Evolutionary conservation across 805 yeast species (phyloP).

Genomic region (Yarrowia keelungensis): DNA sequence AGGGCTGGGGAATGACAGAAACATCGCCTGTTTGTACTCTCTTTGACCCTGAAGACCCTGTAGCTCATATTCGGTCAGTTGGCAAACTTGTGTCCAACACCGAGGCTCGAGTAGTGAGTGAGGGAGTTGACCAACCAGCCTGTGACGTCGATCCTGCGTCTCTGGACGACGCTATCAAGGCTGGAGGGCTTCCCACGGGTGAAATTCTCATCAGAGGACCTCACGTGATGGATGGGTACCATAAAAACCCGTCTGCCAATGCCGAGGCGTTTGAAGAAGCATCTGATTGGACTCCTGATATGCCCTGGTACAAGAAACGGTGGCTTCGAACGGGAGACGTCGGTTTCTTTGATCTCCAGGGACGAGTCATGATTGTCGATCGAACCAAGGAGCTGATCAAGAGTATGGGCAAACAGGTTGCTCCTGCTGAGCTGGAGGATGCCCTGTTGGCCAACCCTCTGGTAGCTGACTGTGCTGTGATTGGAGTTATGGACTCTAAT

Average conservation of each 20-base stretch:
- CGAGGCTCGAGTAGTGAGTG: slow-evolving; percentile 1
- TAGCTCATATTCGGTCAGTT: slow-evolving; percentile 1
- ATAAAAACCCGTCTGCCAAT: slow-evolving; percentile 58
- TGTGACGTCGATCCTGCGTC: slow-evolving; percentile 10
- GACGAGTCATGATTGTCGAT: slow-evolving; percentile 57
- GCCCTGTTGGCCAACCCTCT: slow-evolving; percentile 74
- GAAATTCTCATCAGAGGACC: slow-evolving; percentile 63
- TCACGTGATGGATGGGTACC: slow-evolving; percentile 60
- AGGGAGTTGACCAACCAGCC: slow-evolving; percentile 35
- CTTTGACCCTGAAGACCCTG: slow-evolving; percentile 18
- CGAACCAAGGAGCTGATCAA: slow-evolving; percentile 51
- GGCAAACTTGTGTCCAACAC: slow-evolving; percentile 9
- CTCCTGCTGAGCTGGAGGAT: slow-evolving; percentile 94
- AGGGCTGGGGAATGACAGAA: slow-evolving; percentile 40
- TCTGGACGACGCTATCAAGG: slow-evolving; percentile 11
- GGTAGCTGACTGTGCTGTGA: slow-evolving; percentile 89
- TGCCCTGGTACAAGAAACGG: slow-evolving; percentile 22
- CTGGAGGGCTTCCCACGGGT: slow-evolving; percentile 49
- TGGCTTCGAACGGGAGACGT: slow-evolving; percentile 70
- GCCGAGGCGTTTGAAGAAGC: slow-evolving; percentile 54
- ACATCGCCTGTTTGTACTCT: slow-evolving; percentile 40
- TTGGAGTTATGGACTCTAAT: slow-evolving; percentile 68
- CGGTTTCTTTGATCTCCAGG: slow-evolving; percentile 55
- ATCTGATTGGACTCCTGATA: neutral
- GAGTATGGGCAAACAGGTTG: slow-evolving; percentile 72